Conservation (phyloP, 345 rosid genomes). For the Aquilaria malaccensis region DNA sequence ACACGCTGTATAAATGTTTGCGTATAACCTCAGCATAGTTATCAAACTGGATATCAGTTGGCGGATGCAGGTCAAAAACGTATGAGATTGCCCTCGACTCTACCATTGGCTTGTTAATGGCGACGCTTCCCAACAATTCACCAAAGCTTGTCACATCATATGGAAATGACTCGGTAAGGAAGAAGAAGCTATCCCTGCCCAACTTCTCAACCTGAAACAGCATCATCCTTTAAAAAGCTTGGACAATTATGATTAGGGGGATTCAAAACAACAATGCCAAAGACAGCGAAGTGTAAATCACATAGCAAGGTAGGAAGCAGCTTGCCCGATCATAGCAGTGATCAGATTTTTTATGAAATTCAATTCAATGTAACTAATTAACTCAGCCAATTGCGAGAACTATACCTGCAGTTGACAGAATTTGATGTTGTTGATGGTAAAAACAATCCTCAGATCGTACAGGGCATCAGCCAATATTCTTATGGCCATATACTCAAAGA, state of each 20-base stretch:
- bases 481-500: conserved; percentile 69
- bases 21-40: conserved; percentile 31
- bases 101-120: conserved; percentile 43
- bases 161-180: conserved; percentile 60
- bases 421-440: conserved; percentile 71
- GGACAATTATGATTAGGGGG: no score
- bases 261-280: no score
- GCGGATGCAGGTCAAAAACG: conserved; percentile 58
- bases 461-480: conserved; percentile 54
- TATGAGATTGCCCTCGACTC: conserved; percentile 61
- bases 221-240: not conserved
- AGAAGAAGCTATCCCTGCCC: conserved; percentile 80
- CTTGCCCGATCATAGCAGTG: no score
- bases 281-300: no score
- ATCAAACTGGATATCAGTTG: conserved; percentile 43
- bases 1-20: conserved; percentile 20
- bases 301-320: no score
- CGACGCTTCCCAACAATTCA: conserved; percentile 29
- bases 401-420: conserved; percentile 71
- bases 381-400: no score
- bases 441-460: conserved; percentile 40
- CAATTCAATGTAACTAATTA: no score
- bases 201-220: conserved; percentile 62
- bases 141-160: conserved; percentile 63
- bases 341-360: not conserved